phyloP scores from a whole-genome alignment of 73 alveolate species.

The Tetrahymena malaccensis region DNA sequence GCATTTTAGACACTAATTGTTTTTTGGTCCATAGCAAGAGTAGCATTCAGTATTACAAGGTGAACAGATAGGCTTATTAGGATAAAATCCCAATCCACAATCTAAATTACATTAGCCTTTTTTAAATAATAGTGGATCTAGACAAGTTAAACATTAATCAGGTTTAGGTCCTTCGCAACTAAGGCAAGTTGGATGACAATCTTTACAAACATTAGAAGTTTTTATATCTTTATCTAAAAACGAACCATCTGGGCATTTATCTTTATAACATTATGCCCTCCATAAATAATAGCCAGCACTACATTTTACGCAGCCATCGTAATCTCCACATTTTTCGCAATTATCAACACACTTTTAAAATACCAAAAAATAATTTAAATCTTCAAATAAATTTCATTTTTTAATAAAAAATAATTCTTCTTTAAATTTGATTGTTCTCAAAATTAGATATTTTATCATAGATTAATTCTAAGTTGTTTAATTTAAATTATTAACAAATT shows the following conservation, averaged over 20 bases:
- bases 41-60: not conserved
- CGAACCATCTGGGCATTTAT: not conserved
- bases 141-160: not conserved
- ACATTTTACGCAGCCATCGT: not conserved
- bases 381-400: too few species aligned
- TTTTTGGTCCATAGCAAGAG: not conserved
- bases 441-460: too few species aligned
- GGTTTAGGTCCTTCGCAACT: not conserved
- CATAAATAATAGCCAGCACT: not conserved
- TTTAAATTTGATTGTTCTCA: too few species aligned
- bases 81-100: not conserved
- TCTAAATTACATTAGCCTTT: not conserved
- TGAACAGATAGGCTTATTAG: not conserved
- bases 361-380: too few species aligned
- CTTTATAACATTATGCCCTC: not conserved
- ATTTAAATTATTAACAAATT: too few species aligned
- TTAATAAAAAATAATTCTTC: too few species aligned
- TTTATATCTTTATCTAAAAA: not conserved
- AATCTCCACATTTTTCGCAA: not conserved
- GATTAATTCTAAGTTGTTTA: too few species aligned
- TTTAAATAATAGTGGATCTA: not conserved
- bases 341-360: not conserved
- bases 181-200: not conserved
- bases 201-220: not conserved
- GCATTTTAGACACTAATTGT: not conserved